phyloP scores from a whole-genome alignment of 164 flowering plant genomes.

The Aristolochia contorta region DNA sequence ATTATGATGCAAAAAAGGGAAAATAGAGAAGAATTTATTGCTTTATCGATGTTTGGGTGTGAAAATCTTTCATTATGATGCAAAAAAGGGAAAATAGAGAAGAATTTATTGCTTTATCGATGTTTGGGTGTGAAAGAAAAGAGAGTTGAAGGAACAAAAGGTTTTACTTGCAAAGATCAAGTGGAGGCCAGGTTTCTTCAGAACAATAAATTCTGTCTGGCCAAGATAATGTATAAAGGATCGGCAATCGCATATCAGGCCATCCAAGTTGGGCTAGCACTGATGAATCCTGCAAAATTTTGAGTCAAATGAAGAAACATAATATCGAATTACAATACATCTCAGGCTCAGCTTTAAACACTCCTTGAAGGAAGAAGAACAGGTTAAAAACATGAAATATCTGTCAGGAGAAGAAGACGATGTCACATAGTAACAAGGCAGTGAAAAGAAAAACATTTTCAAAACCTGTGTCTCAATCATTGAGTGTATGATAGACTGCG shows the following conservation, averaged over 20 bases:
- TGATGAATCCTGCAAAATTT: slow-evolving; percentile 73
- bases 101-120: background rate
- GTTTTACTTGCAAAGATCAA: slow-evolving; percentile 93
- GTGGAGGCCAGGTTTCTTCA: slow-evolving; percentile 96
- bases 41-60: too few species aligned
- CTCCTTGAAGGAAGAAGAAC: background rate
- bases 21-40: background rate
- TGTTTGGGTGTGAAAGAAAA: too few species aligned
- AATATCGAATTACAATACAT: too few species aligned
- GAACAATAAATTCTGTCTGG: slow-evolving; percentile 89
- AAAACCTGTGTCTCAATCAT: slow-evolving; percentile 95
- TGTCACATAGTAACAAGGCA: too few species aligned
- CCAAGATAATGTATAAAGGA: slow-evolving; percentile 94
- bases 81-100: background rate
- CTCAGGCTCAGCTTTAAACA: too few species aligned
- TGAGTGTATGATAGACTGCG: slow-evolving; percentile 93
- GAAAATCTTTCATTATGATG: background rate
- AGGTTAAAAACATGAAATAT: background rate
- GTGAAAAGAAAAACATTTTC: too few species aligned
- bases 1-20: background rate
- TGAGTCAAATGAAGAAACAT: background rate
- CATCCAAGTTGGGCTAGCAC: slow-evolving; percentile 91
- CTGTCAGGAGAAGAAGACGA: background rate
- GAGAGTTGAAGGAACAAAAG: too few species aligned
- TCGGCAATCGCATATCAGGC: slow-evolving; percentile 99